phyloP scores from a whole-genome alignment of 202 grass and related monocot species.

The Elaeis oleifera region DNA sequence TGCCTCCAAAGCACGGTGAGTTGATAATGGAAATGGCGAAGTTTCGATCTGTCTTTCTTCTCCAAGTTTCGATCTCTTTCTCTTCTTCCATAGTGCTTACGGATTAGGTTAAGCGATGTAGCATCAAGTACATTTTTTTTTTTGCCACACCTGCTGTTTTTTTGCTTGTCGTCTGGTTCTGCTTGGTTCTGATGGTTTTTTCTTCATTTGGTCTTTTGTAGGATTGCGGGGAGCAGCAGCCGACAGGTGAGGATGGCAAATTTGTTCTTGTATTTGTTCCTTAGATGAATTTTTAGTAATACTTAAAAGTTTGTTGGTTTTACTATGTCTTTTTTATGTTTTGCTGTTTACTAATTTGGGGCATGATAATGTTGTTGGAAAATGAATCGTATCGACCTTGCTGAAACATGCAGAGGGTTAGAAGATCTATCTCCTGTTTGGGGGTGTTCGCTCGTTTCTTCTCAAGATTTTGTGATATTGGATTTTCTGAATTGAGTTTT shows the following conservation, averaged over 20 bases:
- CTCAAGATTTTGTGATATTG: no score
- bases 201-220: constrained; percentile 16
- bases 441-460: no score
- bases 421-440: no score
- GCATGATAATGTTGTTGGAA: neutral
- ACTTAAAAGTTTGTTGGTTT: neutral
- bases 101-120: no score
- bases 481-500: no score
- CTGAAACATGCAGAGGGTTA: no score
- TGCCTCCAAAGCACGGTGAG: constrained; percentile 65
- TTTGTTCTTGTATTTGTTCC: neutral
- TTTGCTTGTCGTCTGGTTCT: neutral
- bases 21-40: neutral
- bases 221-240: constrained; percentile 47
- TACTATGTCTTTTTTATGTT: neutral
- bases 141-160: neutral
- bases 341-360: neutral
- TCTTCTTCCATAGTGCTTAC: no score
- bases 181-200: neutral
- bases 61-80: no score
- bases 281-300: neutral
- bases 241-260: constrained; percentile 44
- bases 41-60: no score
- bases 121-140: neutral
- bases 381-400: neutral